These are phyloP conservation scores for Zarea fungicola DNA, from an alignment of 2,329 filamentous ascomycete species.

Conservation along the genomic window DNA sequence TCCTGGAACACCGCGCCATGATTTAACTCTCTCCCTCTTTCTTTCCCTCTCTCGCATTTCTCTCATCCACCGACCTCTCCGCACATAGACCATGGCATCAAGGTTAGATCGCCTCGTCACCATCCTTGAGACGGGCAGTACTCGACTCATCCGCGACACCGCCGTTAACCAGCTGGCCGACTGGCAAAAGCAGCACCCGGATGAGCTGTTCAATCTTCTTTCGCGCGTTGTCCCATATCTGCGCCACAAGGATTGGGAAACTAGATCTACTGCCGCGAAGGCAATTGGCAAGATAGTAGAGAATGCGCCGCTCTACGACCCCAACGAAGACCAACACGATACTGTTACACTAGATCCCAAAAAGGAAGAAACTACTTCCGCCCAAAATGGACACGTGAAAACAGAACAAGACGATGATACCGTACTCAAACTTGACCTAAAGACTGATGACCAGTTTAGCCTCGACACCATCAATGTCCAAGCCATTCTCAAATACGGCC, in stretches of 20 bases:
- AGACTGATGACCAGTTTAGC: conserved; percentile 59
- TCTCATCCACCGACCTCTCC: not conserved
- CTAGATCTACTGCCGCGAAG: conserved; percentile 84
- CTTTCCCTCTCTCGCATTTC: too few relatives aligned
- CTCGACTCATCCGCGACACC: conserved; percentile 90
- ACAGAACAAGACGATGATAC: conserved; percentile 54
- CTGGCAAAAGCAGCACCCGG: conserved; percentile 95
- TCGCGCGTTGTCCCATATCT: conserved; percentile 94
- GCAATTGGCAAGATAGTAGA: conserved; percentile 91
- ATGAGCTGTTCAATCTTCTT: conserved; percentile 93
- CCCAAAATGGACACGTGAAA: conserved; percentile 38
- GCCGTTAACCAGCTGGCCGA: conserved; percentile 95
- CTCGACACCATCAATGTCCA: conserved; percentile 73
- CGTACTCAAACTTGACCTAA: conserved; percentile 22
- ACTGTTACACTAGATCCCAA: conserved; percentile 48
- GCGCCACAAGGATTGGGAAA: conserved; percentile 95
- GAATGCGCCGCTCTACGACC: conserved; percentile 82
- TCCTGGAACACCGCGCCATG: not conserved
- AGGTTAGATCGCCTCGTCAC: conserved; percentile 40
- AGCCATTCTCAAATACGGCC: conserved; percentile 75
- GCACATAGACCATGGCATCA: conserved; percentile 11
- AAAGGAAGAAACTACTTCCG: conserved; percentile 37
- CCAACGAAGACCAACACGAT: conserved; percentile 69
- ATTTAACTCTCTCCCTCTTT: conserved; percentile 3
- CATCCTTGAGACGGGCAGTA: conserved; percentile 95